Conservation (phyloP, 106 monocot species). For the Alisma plantagoaquatica region DNA sequence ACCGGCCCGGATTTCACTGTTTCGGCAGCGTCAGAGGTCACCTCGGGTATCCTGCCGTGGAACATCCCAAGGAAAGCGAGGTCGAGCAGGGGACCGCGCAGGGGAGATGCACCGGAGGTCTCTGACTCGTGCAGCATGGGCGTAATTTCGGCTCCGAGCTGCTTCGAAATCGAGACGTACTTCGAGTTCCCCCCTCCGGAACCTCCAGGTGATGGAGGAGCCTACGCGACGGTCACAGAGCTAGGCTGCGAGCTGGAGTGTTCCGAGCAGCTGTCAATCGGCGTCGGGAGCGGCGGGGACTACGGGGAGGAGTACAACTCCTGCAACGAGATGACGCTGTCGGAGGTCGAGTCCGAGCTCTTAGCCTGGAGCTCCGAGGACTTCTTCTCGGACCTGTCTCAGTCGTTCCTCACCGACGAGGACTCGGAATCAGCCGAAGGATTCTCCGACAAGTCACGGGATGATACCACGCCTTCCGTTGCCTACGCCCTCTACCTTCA, state of each 20-base stretch:
- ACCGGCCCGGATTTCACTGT: conserved; percentile 14
- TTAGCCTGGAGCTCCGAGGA: conserved; percentile 14
- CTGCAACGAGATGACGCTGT: conserved; percentile 33
- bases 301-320: conserved; percentile 34
- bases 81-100: conserved; percentile 5
- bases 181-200: conserved; percentile 2
- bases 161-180: background rate
- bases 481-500: conserved; percentile 47
- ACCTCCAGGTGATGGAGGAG: background rate
- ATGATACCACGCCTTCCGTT: conserved; percentile 30
- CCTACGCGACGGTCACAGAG: too few relatives aligned
- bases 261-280: conserved; percentile 37
- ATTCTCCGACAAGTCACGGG: conserved; percentile 38
- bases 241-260: conserved; percentile 40
- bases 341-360: conserved; percentile 33
- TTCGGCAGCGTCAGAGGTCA: conserved; percentile 33
- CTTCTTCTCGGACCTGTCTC: conserved; percentile 28
- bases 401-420: conserved; percentile 17
- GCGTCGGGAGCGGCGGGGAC: conserved; percentile 11
- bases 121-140: conserved; percentile 36
- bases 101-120: conserved; percentile 10
- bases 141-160: conserved; percentile 12
- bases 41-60: conserved; percentile 14
- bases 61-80: conserved; percentile 9
- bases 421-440: conserved; percentile 30